These are phyloP conservation scores for Pulicaria dysenterica DNA, from an alignment of 129 eudicot species.

Conservation along the genomic window DNA sequence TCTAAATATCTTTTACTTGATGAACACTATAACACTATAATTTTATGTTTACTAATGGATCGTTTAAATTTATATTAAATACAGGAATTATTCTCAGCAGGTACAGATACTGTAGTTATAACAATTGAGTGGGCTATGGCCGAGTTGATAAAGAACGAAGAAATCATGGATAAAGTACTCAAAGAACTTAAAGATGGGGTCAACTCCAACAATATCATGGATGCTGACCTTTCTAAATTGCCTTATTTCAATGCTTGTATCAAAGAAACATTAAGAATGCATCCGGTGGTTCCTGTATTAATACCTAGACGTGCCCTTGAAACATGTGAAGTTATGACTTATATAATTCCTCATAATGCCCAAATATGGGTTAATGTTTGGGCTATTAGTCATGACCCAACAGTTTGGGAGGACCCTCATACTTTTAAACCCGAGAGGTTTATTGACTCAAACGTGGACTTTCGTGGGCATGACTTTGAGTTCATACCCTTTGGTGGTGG, in stretches of 20 bases:
- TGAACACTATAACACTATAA: too few relatives aligned
- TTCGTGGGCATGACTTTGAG: slow-evolving; percentile 29
- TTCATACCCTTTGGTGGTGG: slow-evolving; percentile 42
- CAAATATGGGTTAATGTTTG: slow-evolving; percentile 35
- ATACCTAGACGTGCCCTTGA: slow-evolving; percentile 31
- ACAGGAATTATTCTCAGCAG: slow-evolving; percentile 39
- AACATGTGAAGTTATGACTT: slow-evolving; percentile 37
- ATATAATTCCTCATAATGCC: slow-evolving; percentile 35
- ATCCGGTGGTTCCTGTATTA: slow-evolving; percentile 31
- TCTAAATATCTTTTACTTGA: too few relatives aligned
- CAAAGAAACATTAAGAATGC: slow-evolving; percentile 37
- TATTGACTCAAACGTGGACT: slow-evolving; percentile 31
- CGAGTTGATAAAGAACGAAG: slow-evolving; percentile 34
- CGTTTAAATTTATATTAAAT: not conserved
- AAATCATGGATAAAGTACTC: slow-evolving; percentile 21
- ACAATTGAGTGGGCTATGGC: slow-evolving; percentile 44
- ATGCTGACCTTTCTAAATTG: slow-evolving; percentile 13
- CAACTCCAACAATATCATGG: not conserved
- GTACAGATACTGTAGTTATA: slow-evolving; percentile 36
- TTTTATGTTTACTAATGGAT: not conserved
- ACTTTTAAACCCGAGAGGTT: slow-evolving; percentile 42
- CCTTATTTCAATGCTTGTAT: slow-evolving; percentile 36
- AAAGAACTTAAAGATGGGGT: slow-evolving; percentile 28
- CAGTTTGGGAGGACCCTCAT: slow-evolving; percentile 38
- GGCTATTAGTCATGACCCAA: slow-evolving; percentile 44